A percentile compares a stretch with the other conserved stretches of the same genome.
These are phyloP conservation scores for Rhododendron ovatum DNA, from an alignment of 148 eudicot genomes.

Conservation along the genomic window DNA sequence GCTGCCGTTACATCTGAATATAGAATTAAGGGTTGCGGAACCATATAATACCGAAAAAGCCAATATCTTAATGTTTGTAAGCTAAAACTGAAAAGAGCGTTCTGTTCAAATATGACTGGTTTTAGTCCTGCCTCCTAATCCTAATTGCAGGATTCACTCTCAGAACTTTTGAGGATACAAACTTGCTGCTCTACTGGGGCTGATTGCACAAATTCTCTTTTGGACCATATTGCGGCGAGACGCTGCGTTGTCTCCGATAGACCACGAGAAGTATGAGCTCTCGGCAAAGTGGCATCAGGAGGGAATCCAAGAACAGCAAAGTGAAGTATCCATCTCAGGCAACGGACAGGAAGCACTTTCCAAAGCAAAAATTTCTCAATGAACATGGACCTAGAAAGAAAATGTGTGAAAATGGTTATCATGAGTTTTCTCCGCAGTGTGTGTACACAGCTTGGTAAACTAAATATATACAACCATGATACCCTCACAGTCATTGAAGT, in stretches of 20 bases:
- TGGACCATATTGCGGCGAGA: constrained; percentile 70
- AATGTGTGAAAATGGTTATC: not conserved
- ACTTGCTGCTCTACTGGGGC: constrained; percentile 80
- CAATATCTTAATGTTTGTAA: constrained; percentile 1
- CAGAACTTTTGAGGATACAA: constrained; percentile 57
- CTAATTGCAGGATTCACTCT: constrained; percentile 1
- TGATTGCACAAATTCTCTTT: constrained; percentile 81
- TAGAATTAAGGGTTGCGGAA: constrained; percentile 35
- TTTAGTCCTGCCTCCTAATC: not conserved
- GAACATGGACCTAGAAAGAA: constrained; percentile 60
- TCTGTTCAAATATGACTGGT: not conserved
- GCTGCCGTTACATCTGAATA: constrained; percentile 82
- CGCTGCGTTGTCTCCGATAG: constrained; percentile 52
- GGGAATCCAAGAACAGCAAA: constrained; percentile 70
- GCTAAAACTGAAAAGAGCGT: not conserved
- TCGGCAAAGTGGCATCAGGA: constrained; percentile 37
- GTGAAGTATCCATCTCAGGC: constrained; percentile 92
- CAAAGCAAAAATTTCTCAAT: constrained; percentile 68
- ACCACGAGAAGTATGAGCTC: constrained; percentile 27
- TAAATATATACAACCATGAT: not conserved
- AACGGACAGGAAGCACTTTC: constrained; percentile 85
- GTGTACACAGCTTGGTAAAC: constrained; percentile 1
- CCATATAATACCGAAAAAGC: not conserved
- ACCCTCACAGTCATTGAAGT: not conserved
- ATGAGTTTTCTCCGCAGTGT: not conserved